Conservation (phyloP, 2,329 filamentous ascomycete genomes). For the Stachybotrys chlorohalonatus region DNA sequence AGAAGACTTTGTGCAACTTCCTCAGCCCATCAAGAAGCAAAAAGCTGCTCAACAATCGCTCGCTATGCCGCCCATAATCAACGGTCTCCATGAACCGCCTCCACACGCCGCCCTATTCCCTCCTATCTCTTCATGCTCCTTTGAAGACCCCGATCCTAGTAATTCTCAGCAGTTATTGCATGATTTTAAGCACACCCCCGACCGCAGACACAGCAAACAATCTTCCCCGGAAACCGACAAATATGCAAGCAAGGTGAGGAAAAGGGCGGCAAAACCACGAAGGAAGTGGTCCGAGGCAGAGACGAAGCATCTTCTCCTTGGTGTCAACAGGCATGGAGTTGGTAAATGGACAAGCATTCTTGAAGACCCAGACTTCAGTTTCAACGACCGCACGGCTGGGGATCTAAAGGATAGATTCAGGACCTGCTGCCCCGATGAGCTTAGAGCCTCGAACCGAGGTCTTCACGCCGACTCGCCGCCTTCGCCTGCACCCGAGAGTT, state of each 20-base stretch:
- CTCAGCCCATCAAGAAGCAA: conserved; percentile 56
- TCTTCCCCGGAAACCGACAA: conserved; percentile 22
- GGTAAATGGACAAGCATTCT: conserved; percentile 58
- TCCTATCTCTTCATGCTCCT: conserved; percentile 49
- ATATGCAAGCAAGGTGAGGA: conserved; percentile 31
- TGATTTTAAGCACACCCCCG: conserved; percentile 26
- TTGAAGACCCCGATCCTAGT: conserved; percentile 38
- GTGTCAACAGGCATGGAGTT: conserved; percentile 53
- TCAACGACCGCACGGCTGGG: conserved; percentile 51
- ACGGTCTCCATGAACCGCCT: conserved; percentile 53
- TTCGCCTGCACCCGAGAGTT: conserved; percentile 14
- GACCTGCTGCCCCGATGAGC: conserved; percentile 55
- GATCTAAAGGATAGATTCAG: conserved; percentile 59
- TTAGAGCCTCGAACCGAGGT: conserved; percentile 33
- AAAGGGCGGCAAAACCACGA: conserved; percentile 47
- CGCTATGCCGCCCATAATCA: conserved; percentile 55
- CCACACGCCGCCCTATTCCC: conserved; percentile 54
- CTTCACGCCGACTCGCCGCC: conserved; percentile 12
- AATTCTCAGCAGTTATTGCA: conserved; percentile 32
- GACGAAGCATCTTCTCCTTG: conserved; percentile 52
- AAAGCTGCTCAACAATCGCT: conserved; percentile 46
- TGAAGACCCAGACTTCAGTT: conserved; percentile 50
- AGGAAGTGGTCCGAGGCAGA: conserved; percentile 58
- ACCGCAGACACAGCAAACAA: conserved; percentile 12
- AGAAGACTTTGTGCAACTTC: conserved; percentile 55